Evolutionary conservation across 805 yeast species (phyloP), one percentile per base, ranked within the genome.

Genomic region (Ogataea pignaliae): DNA sequence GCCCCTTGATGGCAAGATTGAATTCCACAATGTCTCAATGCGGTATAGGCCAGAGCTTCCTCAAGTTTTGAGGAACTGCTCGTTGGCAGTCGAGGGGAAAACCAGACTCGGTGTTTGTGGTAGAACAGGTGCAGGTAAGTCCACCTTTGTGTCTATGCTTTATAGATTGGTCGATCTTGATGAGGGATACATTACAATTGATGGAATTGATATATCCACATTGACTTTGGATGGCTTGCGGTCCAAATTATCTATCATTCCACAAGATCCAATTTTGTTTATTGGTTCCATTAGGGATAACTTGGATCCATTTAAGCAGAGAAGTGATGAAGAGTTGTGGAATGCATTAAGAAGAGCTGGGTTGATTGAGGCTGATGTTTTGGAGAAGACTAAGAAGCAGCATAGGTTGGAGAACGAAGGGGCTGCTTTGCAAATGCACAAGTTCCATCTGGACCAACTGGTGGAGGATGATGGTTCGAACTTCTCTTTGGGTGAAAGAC

Each of bases 191-290:
- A 76, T 88, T 39, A 46, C 56, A 2, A 81, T 88, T 55, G 96
- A 88, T 64, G 90, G 80, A 4, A 56, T 83, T 31, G 81, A 86
- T 57, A 82, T 82, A 44, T 61, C 79, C 2, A 64, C 65, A 3
- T 61, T 88, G 47, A 93, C 93, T 0, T 70, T 88, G 35, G 66
- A 67, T 43, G 84, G 82, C 48, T 71, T 88, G 55, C 71, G 96
- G 51, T 76, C 85, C 12, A 77, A 76, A 50, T 69, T 88, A 34
- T 76, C 90, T 2, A 87, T 88, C 50, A 88, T 88, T 57, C 96
- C 96, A 3, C 96, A 88, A 63, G 95, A 88, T 53, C 95, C 96
- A 1, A 87, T 85, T 0, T 65, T 88, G 42, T 87, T 88, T 69
- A 78, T 81, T 51, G 96, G 96, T 15, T 74, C 89, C 0, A 76